Base-by-base conservation (phyloP, 1,284 basidiomycete species). In the Heterobasidion occidentale region DNA sequence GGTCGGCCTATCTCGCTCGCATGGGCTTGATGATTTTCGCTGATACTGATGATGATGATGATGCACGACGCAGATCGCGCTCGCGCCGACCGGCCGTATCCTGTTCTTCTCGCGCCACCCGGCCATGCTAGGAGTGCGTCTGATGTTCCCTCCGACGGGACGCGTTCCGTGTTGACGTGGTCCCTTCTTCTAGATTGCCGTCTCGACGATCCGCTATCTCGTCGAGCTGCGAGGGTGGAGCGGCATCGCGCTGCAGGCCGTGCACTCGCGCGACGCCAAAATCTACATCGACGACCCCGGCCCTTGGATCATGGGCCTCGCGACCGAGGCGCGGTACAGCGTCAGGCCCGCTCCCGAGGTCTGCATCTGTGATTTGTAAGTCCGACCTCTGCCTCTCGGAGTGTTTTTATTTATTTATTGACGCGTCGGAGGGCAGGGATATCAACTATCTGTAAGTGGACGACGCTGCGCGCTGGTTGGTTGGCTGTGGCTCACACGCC, bases 201-300 rank as follows among this genome's bases (percentile, higher is more conserved):
- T 96, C 19, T 84, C 84, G 59, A 94, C 94, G 2, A 79, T 97
- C 73, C 90, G 88, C 69, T 95, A 96, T 67, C 80, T 98, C 51
- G 90, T 97, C 55, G 96, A 98, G 71, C 73, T 96, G 50, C 86
- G 94, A 52, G 94, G 94, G 9, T 98, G 95, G 95, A 90, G 83
- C 64, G 96, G 96, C 5, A 84, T 96, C 56, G 84, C 90, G 11
- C 79, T 94, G 15, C 81, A 91, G 20, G 80, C 90, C 1, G 88
- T 97, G 42, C 95, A 98, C 69, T 87, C 92, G 17, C 83, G 93
- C 56, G 92, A 95, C 62, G 89, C 92, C 33, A 91, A 87, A 65
- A 93, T 95, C 58, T 94, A 92, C 64, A 86, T 92, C 57, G 90
- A 92, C 55, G 88, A 91, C 66, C 88, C 88, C 55, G 88, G 88